Conservation (phyloP, 805 yeast species). For the Candida odintsovae region DNA sequence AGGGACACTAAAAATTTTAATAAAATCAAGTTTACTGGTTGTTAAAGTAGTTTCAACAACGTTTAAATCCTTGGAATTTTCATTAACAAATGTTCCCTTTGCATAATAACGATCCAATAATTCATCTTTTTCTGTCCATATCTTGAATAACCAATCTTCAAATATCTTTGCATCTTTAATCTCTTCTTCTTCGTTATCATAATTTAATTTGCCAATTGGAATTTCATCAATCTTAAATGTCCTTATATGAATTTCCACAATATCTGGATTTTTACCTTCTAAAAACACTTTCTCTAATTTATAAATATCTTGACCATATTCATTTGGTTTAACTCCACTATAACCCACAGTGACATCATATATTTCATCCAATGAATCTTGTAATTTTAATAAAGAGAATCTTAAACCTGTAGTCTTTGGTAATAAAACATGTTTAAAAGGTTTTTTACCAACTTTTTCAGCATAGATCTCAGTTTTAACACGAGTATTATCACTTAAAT, state of each 20-base stretch:
- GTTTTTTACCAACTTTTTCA: conserved; percentile 39
- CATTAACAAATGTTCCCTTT: conserved; percentile 42
- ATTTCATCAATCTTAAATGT: conserved; percentile 53
- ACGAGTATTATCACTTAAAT: conserved; percentile 61
- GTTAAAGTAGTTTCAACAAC: conserved; percentile 16
- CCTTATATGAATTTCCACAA: conserved; percentile 60
- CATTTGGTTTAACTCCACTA: conserved; percentile 55
- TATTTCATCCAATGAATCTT: conserved; percentile 46
- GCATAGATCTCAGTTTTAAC: conserved; percentile 54
- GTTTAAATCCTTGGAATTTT: conserved; percentile 13
- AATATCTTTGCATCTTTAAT: conserved; percentile 39
- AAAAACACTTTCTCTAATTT: conserved; percentile 60
- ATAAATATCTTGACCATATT: conserved; percentile 74
- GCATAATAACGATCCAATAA: conserved; percentile 57
- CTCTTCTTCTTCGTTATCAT: conserved; percentile 38
- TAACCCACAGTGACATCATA: conserved; percentile 86
- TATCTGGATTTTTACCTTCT: conserved; percentile 65
- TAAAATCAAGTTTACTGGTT: conserved; percentile 21
- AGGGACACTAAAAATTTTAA: conserved; percentile 30
- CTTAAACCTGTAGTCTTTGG: conserved; percentile 83
- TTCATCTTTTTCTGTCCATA: conserved; percentile 78
- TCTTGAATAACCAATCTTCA: conserved; percentile 65
- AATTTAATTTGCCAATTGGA: conserved; percentile 50
- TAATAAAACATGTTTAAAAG: conserved; percentile 60
- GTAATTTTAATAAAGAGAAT: conserved; percentile 52